Evolutionary conservation across 345 rosid species (phyloP).

Genomic region (Hypericum perforatum): DNA sequence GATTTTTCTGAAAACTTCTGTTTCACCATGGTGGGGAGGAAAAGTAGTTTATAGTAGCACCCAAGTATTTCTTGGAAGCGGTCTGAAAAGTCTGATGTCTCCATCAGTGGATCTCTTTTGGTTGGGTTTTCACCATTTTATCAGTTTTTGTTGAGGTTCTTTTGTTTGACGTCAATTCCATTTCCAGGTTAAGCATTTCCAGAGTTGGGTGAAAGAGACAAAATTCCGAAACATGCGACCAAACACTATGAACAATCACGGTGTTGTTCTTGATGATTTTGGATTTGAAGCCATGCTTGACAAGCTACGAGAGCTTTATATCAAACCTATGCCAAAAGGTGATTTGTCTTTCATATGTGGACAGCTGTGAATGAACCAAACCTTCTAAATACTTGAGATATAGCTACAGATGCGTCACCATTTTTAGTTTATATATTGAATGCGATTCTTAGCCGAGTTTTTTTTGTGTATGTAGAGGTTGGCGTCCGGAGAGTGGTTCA

Average conservation of each 20-base stretch:
- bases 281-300: conserved; percentile 85
- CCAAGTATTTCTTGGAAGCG: too few species aligned
- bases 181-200: conserved; percentile 80
- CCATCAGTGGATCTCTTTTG: too few species aligned
- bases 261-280: conserved; percentile 93
- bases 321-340: conserved; percentile 76
- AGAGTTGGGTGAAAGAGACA: conserved; percentile 67
- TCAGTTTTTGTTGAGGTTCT: not conserved
- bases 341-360: not conserved
- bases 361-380: too few species aligned
- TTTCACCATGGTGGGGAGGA: too few species aligned
- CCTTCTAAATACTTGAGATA: not conserved
- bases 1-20: too few species aligned
- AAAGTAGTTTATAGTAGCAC: too few species aligned
- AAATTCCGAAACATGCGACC: conserved; percentile 84
- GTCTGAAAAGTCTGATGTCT: too few species aligned
- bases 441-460: not conserved
- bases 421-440: too few species aligned
- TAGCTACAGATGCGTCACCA: not conserved
- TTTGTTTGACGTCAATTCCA: conserved; percentile 35
- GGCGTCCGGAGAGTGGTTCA: conserved; percentile 98
- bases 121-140: too few species aligned
- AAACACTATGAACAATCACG: conserved; percentile 85
- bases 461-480: conserved; percentile 42
- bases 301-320: conserved; percentile 63